Evolutionary conservation across 768 basidiomycete species (phyloP).

Genomic region (Boletellus ananas): DNA sequence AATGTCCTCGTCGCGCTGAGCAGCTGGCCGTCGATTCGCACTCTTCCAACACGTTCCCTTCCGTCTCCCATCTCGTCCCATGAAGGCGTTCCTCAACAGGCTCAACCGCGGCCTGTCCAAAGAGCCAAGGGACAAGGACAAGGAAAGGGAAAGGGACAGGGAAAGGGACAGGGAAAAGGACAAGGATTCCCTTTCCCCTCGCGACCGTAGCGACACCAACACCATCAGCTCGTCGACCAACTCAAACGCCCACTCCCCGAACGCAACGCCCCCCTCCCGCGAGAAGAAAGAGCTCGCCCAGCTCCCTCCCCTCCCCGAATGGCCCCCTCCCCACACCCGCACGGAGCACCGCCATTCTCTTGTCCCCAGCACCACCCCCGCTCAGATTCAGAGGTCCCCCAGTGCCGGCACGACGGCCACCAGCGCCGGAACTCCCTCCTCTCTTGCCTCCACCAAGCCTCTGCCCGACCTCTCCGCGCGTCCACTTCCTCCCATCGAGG

Average conservation of each 20-base stretch:
- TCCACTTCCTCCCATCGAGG: slow-evolving; percentile 46
- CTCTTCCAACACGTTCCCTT: slow-evolving; percentile 12
- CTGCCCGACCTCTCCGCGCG: slow-evolving; percentile 61
- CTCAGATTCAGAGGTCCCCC: slow-evolving; percentile 28
- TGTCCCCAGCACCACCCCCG: neutral
- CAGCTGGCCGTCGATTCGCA: slow-evolving; percentile 3
- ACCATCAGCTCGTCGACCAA: slow-evolving; percentile 27
- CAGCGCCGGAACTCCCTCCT: slow-evolving; percentile 39
- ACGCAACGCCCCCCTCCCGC: slow-evolving; percentile 34
- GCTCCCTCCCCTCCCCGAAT: slow-evolving; percentile 58
- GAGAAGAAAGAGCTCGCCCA: slow-evolving; percentile 54
- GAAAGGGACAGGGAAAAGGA: slow-evolving; percentile 25
- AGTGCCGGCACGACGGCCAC: slow-evolving; percentile 33
- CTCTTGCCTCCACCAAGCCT: slow-evolving; percentile 59
- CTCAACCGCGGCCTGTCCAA: slow-evolving; percentile 61
- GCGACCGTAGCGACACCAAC: slow-evolving; percentile 33
- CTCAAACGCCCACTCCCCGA: slow-evolving; percentile 23
- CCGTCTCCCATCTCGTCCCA: slow-evolving; percentile 30
- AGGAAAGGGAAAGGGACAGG: slow-evolving; percentile 40
- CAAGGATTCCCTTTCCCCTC: slow-evolving; percentile 25
- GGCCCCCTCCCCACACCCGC: slow-evolving; percentile 51
- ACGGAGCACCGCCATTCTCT: slow-evolving; percentile 21
- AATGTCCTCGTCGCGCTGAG: slow-evolving; percentile 14
- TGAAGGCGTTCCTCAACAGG: slow-evolving; percentile 84
- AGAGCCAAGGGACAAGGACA: slow-evolving; percentile 56